Base-by-base conservation (phyloP, 164 flowering plant species). In the Annona cherimola region DNA sequence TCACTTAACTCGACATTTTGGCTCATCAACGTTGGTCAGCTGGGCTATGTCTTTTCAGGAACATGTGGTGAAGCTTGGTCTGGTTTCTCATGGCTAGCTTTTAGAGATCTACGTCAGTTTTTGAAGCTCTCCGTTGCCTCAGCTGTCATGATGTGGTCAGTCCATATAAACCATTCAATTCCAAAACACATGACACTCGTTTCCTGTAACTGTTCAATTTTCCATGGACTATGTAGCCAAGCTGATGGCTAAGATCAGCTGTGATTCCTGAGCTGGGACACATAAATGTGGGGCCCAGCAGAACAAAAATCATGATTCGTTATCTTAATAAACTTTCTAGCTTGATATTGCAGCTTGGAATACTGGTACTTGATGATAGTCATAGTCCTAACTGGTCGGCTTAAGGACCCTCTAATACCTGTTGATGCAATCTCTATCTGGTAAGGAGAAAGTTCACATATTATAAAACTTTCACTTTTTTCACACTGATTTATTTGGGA, bases 61-160 rank as follows among this genome's bases (percentile, higher is more conserved):
- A 76, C 80, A 4, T 87, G 91, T 69, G 91, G 87, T 0, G 66
- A 69, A 61, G 85, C 92, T 39, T 90, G 97, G 97, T 43, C 78
- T 40, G 97, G 93, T 4, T 89, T 92, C 60, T 87, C 97, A 0
- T 78, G 74, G 84, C 80, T 73, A 71, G 93, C 93, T 0, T 92
- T 90, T 71, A 79, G 81, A 1, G 81, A 86, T 67, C 68, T 90
- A 0, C 83, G 88, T 88, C 83, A 83, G 0, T 92, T 90, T 60
- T 85, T 87, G 19, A 79, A 73, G 71, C 45, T 90, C 26, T 92
- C 97, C 35, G 71, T 92, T 1, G 95, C 93, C 1, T 92, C 93
- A 0, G 93, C 97, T 0, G 81, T 92, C 2, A 90, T 92, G 95
- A 81, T 90, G 44, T 90, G 90, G 95, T 90, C 19, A 82, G 67